Conservation (phyloP, 371 early-diverging fungal genomes). For the Coelomomyces lativittatus region DNA sequence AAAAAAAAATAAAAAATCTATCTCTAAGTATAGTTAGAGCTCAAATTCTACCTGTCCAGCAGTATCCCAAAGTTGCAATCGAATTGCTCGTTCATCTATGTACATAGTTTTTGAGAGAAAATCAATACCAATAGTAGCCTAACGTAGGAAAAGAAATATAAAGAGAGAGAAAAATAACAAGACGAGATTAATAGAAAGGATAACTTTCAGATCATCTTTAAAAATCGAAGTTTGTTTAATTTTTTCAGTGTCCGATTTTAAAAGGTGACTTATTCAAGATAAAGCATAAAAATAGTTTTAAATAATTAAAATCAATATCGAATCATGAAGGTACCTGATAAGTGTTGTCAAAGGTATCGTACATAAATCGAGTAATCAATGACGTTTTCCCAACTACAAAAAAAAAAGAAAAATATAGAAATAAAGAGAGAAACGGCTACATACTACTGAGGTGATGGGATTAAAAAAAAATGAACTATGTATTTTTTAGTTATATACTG, state of each 20-base stretch:
- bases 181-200: not conserved
- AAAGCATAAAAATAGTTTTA: not conserved
- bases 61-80: slow-evolving; percentile 99
- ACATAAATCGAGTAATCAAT: slow-evolving; percentile 95
- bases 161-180: not conserved
- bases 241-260: no score
- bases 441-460: no score
- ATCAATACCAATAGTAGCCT: slow-evolving; percentile 99
- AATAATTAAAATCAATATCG: not conserved
- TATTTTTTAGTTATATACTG: no score
- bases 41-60: slow-evolving; percentile 90
- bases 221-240: no score
- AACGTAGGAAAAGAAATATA: slow-evolving; percentile 1
- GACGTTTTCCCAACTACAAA: slow-evolving; percentile 93
- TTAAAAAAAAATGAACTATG: no score
- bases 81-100: slow-evolving; percentile 83
- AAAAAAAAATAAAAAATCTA: slow-evolving; percentile 2
- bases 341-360: slow-evolving; percentile 90
- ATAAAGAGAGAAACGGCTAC: no score
- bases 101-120: slow-evolving; percentile 97
- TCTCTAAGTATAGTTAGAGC: no score
- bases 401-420: not conserved
- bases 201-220: not conserved
- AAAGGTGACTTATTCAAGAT: no score
- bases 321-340: slow-evolving; percentile 49